Conservation (phyloP, 139 green algal species). For the Dunaliella primolecta region DNA sequence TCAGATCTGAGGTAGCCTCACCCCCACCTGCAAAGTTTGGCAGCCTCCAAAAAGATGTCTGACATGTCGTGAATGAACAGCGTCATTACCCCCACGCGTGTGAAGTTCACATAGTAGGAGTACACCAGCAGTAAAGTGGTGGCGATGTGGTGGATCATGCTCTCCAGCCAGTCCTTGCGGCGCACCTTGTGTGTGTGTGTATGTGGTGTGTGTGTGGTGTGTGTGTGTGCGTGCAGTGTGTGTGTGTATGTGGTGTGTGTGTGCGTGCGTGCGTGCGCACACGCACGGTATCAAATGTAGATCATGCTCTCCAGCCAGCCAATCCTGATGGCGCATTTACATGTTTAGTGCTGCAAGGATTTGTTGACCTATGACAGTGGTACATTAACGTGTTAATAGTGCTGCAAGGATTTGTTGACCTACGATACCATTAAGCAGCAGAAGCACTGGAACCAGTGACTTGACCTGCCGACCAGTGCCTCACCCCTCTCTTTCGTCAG, state of each 20-base stretch:
- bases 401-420: no score
- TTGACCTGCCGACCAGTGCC: no score
- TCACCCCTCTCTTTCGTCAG: no score
- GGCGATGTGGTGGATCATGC: slow-evolving; percentile 77
- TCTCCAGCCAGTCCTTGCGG: slow-evolving; percentile 79
- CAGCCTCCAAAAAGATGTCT: slow-evolving; percentile 84
- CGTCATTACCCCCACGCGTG: slow-evolving; percentile 72
- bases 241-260: slow-evolving; percentile 17
- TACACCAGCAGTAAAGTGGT: slow-evolving; percentile 60
- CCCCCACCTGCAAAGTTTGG: slow-evolving; percentile 77
- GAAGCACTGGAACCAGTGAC: no score
- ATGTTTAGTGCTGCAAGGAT: no score
- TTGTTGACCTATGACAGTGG: no score
- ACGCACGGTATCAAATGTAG: neutral
- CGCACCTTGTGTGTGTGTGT: slow-evolving; percentile 33
- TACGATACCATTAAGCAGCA: no score
- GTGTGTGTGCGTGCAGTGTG: slow-evolving; percentile 19
- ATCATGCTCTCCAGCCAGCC: no score
- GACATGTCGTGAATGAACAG: slow-evolving; percentile 83
- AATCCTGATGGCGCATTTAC: no score
- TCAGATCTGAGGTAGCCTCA: no score
- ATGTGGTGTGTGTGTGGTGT: slow-evolving; percentile 27
- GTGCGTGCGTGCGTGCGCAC: neutral
- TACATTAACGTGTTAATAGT: no score
- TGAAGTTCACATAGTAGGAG: slow-evolving; percentile 63